Base-by-base conservation (phyloP, 768 basidiomycete genomes). In the Pleurotus salmoneostramineus region DNA sequence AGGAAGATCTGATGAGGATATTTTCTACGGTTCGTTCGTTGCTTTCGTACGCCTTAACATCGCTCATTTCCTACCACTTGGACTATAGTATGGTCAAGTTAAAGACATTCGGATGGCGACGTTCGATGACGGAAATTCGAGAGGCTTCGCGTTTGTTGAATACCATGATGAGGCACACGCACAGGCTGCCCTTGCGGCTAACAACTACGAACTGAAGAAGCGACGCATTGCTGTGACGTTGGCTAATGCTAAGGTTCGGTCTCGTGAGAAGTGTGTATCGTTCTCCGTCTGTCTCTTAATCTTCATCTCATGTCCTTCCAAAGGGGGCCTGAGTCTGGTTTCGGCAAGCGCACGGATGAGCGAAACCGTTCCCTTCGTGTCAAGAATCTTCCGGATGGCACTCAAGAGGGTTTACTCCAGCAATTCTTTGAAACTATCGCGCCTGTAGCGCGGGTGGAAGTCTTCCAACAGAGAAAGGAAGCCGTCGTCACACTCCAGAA, bases 111-210 rank as follows among this genome's bases (percentile, higher is more conserved):
- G 94, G 56, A 78, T 98, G 67, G 84, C 85, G 1, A 73, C 82
- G 52, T 92, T 94, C 58, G 81, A 88, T 35, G 80, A 83, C 45
- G 87, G 87, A 0, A 76, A 82, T 50, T 79, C 79, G 33, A 94
- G 85, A 68, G 95, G 97, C 0, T 95, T 92, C 66, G 95, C 91
- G 0, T 98, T 98, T 65, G 77, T 98, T 34, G 95, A 98, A 66
- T 98, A 91, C 66, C 88, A 90, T 59, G 78, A 84, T 15, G 87
- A 91, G 76, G 95, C 93, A 59, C 47, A 88, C 61, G 93, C 93
- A 0, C 75, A 77, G 56, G 78, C 79, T 5, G 89, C 91, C 5
- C 76, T 97, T 37, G 76, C 80, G 5, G 88, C 91, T 3, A 95
- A 96, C 66, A 96, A 95, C 62, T 72, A 86, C 56, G 93, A 96